These are phyloP conservation scores for Lactarius indigo DNA, from an alignment of 768 basidiomycete species.

Conservation along the genomic window DNA sequence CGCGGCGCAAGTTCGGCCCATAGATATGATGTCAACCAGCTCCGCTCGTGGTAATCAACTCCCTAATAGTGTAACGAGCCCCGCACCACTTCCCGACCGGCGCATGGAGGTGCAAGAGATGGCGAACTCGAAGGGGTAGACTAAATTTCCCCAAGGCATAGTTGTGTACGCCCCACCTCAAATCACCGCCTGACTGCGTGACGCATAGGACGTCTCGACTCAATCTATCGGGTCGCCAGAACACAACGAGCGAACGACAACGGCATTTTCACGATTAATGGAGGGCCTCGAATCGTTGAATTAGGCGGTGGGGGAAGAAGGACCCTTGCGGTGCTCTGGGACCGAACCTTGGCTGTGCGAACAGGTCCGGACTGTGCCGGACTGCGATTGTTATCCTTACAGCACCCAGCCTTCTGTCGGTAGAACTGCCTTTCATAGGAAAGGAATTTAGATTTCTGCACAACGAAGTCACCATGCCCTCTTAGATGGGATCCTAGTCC, in stretches of 20 bases:
- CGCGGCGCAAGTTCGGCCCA: conserved; percentile 1
- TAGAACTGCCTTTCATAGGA: not conserved
- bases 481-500: not conserved
- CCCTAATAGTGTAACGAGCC: not conserved
- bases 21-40: conserved; percentile 6
- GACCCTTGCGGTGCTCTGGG: not conserved
- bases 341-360: not conserved
- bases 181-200: not conserved
- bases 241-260: too few species aligned
- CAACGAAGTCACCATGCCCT: not conserved
- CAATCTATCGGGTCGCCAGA: not conserved
- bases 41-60: not conserved
- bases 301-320: not conserved
- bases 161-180: not conserved
- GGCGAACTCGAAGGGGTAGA: not conserved
- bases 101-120: not conserved
- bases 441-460: not conserved
- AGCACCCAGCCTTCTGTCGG: not conserved
- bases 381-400: not conserved
- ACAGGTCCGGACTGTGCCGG: too few species aligned
- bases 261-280: not conserved
- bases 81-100: not conserved
- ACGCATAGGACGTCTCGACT: too few species aligned
- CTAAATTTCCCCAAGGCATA: too few species aligned
- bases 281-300: not conserved